A percentile compares a stretch with the other conserved stretches of the same genome.
Evolutionary conservation across 1,284 basidiomycete species (phyloP).

Genomic region (Xerocomus cyaneibrunnescens): DNA sequence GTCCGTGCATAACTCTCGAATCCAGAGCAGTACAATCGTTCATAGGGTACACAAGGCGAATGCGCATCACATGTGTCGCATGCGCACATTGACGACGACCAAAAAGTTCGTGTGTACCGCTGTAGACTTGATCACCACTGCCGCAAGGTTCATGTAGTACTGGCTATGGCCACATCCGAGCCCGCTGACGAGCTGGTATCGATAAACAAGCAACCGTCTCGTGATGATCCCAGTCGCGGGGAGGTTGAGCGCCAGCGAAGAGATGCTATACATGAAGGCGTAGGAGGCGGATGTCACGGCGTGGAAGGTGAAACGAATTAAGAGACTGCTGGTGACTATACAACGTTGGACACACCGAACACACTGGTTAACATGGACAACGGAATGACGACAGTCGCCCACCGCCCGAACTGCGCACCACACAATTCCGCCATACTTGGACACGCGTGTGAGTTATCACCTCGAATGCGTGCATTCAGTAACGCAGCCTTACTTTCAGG

Average conservation of each 20-base stretch:
- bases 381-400: neutral
- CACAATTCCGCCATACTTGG: slow-evolving; percentile 17
- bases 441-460: neutral
- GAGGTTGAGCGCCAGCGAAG: slow-evolving; percentile 15
- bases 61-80: too few relatives aligned
- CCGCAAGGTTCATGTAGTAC: slow-evolving; percentile 3
- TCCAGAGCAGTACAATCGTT: too few relatives aligned
- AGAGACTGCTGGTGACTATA: slow-evolving; percentile 8
- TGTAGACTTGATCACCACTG: slow-evolving; percentile 16
- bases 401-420: slow-evolving; percentile 10
- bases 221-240: slow-evolving; percentile 15
- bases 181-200: slow-evolving; percentile 1
- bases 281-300: neutral
- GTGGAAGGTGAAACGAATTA: slow-evolving; percentile 1
- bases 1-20: too few relatives aligned
- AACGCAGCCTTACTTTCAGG: slow-evolving; percentile 10
- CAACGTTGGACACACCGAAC: slow-evolving; percentile 6
- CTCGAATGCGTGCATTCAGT: neutral
- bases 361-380: slow-evolving; percentile 4
- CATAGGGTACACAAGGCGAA: too few relatives aligned
- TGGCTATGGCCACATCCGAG: slow-evolving; percentile 11
- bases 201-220: slow-evolving; percentile 10
- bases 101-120: slow-evolving; percentile 13
- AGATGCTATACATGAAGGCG: slow-evolving; percentile 6
- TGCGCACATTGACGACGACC: slow-evolving; percentile 8